Percentiles rank a stretch among this genome's conserved stretches.
Evolutionary conservation across 768 basidiomycete genomes (phyloP).

Genomic region (Flagelloscypha sp.): DNA sequence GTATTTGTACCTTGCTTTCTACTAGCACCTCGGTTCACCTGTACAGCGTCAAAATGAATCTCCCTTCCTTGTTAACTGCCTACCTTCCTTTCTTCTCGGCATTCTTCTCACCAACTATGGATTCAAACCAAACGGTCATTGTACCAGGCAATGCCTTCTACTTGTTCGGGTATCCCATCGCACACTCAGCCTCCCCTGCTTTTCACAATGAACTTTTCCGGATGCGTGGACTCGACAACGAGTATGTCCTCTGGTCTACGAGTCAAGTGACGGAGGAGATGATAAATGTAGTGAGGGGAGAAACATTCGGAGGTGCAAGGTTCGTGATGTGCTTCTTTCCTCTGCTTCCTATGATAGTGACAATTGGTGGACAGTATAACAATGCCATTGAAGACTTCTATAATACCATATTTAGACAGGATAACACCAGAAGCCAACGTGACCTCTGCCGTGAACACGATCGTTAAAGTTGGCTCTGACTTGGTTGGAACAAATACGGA

Average conservation of each 20-base stretch:
- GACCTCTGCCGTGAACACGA: slow-evolving; percentile 27
- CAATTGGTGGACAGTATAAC: slow-evolving; percentile 19
- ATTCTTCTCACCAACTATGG: too few species aligned
- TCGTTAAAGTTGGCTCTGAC: slow-evolving; percentile 25
- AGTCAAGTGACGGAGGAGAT: slow-evolving; percentile 24
- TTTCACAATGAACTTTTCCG: slow-evolving; percentile 25
- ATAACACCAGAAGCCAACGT: slow-evolving; percentile 22
- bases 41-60: too few species aligned
- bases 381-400: slow-evolving; percentile 27
- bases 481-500: slow-evolving; percentile 30
- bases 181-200: slow-evolving; percentile 24
- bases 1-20: too few species aligned
- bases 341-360: neutral
- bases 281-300: slow-evolving; percentile 14
- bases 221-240: slow-evolving; percentile 16
- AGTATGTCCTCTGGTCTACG: slow-evolving; percentile 23
- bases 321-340: slow-evolving; percentile 21
- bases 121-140: too few species aligned
- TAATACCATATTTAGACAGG: slow-evolving; percentile 25
- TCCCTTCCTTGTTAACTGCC: too few species aligned
- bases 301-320: slow-evolving; percentile 25
- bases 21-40: too few species aligned
- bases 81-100: too few species aligned
- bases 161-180: slow-evolving; percentile 28
- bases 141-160: slow-evolving; percentile 5